Conservation (phyloP, 352 stramenopile genomes). For the Phytophthora palmivora region DNA sequence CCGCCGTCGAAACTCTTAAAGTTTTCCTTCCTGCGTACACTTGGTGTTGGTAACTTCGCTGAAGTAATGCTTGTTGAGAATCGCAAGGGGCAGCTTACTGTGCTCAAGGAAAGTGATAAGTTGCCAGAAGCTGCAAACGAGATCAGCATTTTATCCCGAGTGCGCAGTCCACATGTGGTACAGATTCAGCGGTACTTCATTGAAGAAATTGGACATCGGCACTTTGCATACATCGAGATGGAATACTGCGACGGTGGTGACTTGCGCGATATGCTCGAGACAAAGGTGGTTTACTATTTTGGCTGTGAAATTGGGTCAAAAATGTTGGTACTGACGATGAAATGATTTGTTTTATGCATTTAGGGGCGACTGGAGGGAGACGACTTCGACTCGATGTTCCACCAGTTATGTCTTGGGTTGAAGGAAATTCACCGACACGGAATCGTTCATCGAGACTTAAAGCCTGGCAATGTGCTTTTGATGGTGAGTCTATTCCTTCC, state of each 20-base stretch:
- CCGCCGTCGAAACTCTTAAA: slow-evolving; percentile 67
- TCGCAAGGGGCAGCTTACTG: slow-evolving; percentile 44
- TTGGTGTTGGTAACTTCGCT: slow-evolving; percentile 78
- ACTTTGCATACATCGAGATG: slow-evolving; percentile 88
- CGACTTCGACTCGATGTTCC: slow-evolving; percentile 65
- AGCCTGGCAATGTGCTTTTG: slow-evolving; percentile 79
- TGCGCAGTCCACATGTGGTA: slow-evolving; percentile 71
- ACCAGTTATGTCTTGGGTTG: slow-evolving; percentile 75
- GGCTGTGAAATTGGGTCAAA: not conserved
- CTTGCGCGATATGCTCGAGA: slow-evolving; percentile 45
- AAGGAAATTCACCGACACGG: slow-evolving; percentile 67
- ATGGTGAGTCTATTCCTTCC: slow-evolving; percentile 44
- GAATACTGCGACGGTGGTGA: slow-evolving; percentile 80
- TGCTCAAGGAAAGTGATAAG: slow-evolving; percentile 88
- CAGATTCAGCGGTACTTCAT: slow-evolving; percentile 81
- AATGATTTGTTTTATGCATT: slow-evolving; percentile 10
- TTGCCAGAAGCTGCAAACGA: slow-evolving; percentile 82
- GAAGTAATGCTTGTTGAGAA: slow-evolving; percentile 80
- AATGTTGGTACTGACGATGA: not conserved
- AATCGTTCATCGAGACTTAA: slow-evolving; percentile 83
- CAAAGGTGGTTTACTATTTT: slow-evolving; percentile 28
- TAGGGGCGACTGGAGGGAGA: slow-evolving; percentile 51
- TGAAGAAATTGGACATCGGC: slow-evolving; percentile 75
- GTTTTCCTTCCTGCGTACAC: slow-evolving; percentile 66
- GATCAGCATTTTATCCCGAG: slow-evolving; percentile 65